These are phyloP conservation scores for Ceratobasidium theobromae DNA, from an alignment of 1,284 basidiomycete genomes.

Conservation along the genomic window DNA sequence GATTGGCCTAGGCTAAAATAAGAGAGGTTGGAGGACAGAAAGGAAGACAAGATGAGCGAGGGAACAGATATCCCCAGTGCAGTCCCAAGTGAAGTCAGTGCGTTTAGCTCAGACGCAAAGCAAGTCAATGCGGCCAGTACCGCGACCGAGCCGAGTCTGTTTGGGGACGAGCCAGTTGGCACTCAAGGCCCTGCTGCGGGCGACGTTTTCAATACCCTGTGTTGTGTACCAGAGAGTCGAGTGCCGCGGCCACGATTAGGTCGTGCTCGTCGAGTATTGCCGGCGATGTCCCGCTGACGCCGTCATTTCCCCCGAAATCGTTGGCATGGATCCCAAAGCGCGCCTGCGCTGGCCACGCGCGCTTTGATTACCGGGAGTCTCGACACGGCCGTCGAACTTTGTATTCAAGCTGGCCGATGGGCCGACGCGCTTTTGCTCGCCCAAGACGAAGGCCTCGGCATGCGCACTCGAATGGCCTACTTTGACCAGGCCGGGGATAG, in stretches of 20 bases:
- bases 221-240: slow-evolving; percentile 55
- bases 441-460: slow-evolving; percentile 88
- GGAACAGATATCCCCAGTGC: slow-evolving; percentile 44
- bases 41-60: slow-evolving; percentile 50
- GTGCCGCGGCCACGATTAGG: slow-evolving; percentile 40
- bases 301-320: slow-evolving; percentile 55
- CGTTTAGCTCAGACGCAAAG: slow-evolving; percentile 60
- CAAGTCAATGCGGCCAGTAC: slow-evolving; percentile 71
- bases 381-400: slow-evolving; percentile 87
- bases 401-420: slow-evolving; percentile 85
- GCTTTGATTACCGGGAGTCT: slow-evolving; percentile 95
- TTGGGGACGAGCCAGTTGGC: slow-evolving; percentile 75
- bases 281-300: slow-evolving; percentile 63
- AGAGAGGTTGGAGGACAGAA: slow-evolving; percentile 52
- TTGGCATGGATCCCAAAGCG: slow-evolving; percentile 87
- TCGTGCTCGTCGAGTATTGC: slow-evolving; percentile 71
- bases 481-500: slow-evolving; percentile 79
- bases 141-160: slow-evolving; percentile 78
- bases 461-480: slow-evolving; percentile 90
- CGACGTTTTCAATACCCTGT: slow-evolving; percentile 89
- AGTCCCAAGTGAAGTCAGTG: slow-evolving; percentile 74
- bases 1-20: no score
- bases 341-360: slow-evolving; percentile 87
- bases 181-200: slow-evolving; percentile 63
- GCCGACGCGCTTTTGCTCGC: slow-evolving; percentile 95